Evolutionary conservation across 2,329 filamentous ascomycete species (phyloP).

Genomic region (Eutypella sp.): DNA sequence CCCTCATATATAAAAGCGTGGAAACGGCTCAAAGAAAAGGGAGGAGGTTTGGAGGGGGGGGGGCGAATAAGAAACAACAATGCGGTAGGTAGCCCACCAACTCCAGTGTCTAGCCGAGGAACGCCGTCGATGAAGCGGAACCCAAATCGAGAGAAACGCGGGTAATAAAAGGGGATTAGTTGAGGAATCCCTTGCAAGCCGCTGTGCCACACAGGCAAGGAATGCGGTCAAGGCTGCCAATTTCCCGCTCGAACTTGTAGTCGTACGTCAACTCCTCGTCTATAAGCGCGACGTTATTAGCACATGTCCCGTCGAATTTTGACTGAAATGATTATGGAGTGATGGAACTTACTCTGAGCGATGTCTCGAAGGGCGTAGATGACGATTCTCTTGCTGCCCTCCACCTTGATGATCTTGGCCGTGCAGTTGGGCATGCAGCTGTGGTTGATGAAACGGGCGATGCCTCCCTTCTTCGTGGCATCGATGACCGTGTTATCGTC

Average conservation of each 20-base stretch:
- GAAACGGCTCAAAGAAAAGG: no score
- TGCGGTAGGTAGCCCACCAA: no score
- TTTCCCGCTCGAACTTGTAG: constrained; percentile 99
- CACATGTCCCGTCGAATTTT: background rate
- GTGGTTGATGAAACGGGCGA: constrained; percentile 97
- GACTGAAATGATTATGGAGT: constrained; percentile 11
- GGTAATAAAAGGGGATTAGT: constrained; percentile 49
- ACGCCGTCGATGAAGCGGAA: background rate
- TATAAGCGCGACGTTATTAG: constrained; percentile 34
- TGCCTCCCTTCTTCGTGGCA: constrained; percentile 96
- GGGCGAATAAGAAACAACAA: background rate
- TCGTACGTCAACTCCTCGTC: constrained; percentile 99
- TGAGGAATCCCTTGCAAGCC: constrained; percentile 98
- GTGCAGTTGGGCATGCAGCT: constrained; percentile 98
- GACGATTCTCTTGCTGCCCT: constrained; percentile 96
- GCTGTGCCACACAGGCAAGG: constrained; percentile 95
- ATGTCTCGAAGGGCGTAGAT: constrained; percentile 98
- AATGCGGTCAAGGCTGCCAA: constrained; percentile 89
- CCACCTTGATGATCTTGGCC: constrained; percentile 98
- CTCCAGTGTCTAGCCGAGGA: no score
- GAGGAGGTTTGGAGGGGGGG: no score
- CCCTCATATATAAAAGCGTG: no score
- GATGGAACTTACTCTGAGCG: constrained; percentile 70
- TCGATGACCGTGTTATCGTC: constrained; percentile 97
- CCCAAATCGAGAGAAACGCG: background rate